phyloP scores from a whole-genome alignment of 345 rosid species.

The Hirschfeldia incana region DNA sequence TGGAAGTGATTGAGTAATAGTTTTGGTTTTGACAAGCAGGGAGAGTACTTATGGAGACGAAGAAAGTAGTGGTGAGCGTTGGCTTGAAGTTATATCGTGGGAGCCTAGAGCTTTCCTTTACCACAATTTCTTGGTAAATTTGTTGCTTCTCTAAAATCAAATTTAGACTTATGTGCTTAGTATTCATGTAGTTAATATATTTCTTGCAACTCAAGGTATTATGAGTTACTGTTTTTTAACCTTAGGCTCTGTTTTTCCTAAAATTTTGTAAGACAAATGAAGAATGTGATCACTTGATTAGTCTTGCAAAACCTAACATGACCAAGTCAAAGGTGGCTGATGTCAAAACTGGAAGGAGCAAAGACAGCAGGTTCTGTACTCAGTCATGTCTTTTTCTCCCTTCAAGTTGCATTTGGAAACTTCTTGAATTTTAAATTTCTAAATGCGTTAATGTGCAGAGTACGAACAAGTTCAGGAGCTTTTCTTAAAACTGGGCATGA shows the following conservation, averaged over 20 bases:
- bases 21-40: neutral
- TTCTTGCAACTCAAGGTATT: neutral
- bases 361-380: slow-evolving; percentile 63
- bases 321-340: slow-evolving; percentile 80
- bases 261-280: slow-evolving; percentile 48
- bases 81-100: slow-evolving; percentile 91
- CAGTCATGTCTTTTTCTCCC: neutral
- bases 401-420: neutral
- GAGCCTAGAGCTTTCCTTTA: slow-evolving; percentile 87
- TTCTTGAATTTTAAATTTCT: neutral
- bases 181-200: neutral
- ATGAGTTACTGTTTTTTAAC: neutral
- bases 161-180: neutral
- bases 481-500: slow-evolving; percentile 76
- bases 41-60: slow-evolving; percentile 45
- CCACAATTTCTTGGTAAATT: slow-evolving; percentile 81
- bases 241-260: neutral
- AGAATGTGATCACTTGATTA: slow-evolving; percentile 78
- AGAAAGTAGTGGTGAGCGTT: slow-evolving; percentile 49
- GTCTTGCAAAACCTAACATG: slow-evolving; percentile 76
- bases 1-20: neutral
- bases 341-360: slow-evolving; percentile 66
- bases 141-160: neutral
- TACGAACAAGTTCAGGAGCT: slow-evolving; percentile 83
- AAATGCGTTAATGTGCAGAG: slow-evolving; percentile 42